A percentile compares a stretch with the other conserved stretches of the same genome.
Conservation (phyloP, 352 stramenopile genomes). For the Thraustotheca clavata region DNA sequence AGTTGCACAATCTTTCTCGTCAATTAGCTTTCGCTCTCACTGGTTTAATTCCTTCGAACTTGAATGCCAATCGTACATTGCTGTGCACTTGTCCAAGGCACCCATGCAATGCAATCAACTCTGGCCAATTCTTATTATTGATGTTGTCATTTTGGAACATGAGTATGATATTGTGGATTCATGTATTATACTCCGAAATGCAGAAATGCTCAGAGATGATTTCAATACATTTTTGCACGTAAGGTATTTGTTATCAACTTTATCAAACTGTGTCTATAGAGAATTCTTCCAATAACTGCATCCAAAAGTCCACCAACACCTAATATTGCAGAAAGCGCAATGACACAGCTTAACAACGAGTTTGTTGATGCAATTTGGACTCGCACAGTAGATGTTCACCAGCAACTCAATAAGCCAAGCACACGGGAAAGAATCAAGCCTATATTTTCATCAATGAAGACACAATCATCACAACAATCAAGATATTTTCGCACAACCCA, state of each 20-base stretch:
- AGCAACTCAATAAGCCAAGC: neutral
- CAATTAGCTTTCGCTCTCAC: neutral
- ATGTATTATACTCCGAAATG: conserved; percentile 31
- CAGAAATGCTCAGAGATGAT: conserved; percentile 30
- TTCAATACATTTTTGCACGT: conserved; percentile 43
- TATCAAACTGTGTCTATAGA: too few relatives aligned
- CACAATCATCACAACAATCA: neutral
- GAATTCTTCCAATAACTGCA: too few relatives aligned
- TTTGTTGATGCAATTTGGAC: conserved; percentile 19
- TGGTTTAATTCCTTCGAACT: conserved; percentile 2
- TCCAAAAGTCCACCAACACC: too few relatives aligned
- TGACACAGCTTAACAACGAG: conserved; percentile 27
- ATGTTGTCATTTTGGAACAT: conserved; percentile 30
- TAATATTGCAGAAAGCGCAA: too few relatives aligned
- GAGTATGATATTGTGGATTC: conserved; percentile 31
- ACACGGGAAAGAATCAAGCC: neutral
- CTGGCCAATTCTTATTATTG: conserved; percentile 70
- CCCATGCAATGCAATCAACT: conserved; percentile 21
- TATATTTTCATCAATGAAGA: neutral
- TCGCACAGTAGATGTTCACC: neutral
- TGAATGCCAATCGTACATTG: conserved; percentile 30
- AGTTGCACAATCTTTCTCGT: neutral
- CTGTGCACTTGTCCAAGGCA: conserved; percentile 26
- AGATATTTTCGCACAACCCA: conserved; percentile 23
- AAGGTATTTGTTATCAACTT: conserved; percentile 6